These are phyloP conservation scores for Stylonectria norvegica DNA, from an alignment of 2,329 filamentous ascomycete species.

Conservation along the genomic window DNA sequence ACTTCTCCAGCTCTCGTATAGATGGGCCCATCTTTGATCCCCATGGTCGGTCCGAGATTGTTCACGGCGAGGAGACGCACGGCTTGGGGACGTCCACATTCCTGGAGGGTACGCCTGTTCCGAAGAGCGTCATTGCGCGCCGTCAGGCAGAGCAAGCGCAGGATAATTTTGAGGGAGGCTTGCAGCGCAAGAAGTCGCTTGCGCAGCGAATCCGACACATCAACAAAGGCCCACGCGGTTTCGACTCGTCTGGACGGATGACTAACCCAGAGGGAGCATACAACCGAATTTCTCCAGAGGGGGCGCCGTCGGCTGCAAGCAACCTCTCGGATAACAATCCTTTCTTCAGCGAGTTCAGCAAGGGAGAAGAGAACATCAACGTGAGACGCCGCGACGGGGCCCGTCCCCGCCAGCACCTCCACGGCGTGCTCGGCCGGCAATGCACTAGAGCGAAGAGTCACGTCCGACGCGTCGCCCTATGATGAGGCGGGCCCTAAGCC, in stretches of 20 bases:
- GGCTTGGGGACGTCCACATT: slow-evolving; percentile 94
- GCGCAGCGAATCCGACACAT: slow-evolving; percentile 88
- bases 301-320: slow-evolving; percentile 33
- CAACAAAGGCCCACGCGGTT: slow-evolving; percentile 64
- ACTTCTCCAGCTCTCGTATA: slow-evolving; percentile 25
- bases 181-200: slow-evolving; percentile 90
- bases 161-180: slow-evolving; percentile 54
- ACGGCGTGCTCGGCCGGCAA: slow-evolving; percentile 35
- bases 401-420: slow-evolving; percentile 46
- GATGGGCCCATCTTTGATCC: slow-evolving; percentile 64
- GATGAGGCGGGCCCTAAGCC: slow-evolving; percentile 44
- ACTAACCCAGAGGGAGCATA: slow-evolving; percentile 53
- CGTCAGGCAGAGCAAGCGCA: slow-evolving; percentile 66
- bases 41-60: slow-evolving; percentile 60
- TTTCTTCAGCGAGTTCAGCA: slow-evolving; percentile 76
- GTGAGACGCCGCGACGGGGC: slow-evolving; percentile 40
- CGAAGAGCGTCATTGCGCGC: slow-evolving; percentile 72
- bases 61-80: slow-evolving; percentile 79
- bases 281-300: slow-evolving; percentile 39
- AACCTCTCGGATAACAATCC: slow-evolving; percentile 56
- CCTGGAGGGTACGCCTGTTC: slow-evolving; percentile 87
- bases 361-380: slow-evolving; percentile 50
- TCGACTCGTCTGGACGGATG: slow-evolving; percentile 56
- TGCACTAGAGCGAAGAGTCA: slow-evolving; percentile 61
- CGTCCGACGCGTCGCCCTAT: slow-evolving; percentile 49